phyloP scores from a whole-genome alignment of 108 stramenopile species.

The Epithemia pelagica region DNA sequence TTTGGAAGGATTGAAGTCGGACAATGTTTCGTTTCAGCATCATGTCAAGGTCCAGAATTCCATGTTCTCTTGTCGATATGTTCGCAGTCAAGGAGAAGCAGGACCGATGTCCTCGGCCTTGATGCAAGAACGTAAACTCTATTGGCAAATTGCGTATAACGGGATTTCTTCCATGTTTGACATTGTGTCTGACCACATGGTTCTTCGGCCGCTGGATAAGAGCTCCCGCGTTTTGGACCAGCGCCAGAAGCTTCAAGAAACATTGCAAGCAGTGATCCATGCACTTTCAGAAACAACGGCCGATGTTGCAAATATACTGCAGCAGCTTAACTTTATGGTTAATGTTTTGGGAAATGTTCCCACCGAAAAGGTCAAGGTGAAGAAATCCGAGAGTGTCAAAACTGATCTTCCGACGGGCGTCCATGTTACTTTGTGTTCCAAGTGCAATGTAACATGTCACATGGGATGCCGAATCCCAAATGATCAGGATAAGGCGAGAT shows the following conservation, averaged over 20 bases:
- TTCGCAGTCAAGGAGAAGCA: not conserved
- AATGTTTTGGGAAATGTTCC: not conserved
- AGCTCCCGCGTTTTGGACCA: not conserved
- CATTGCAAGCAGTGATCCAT: not conserved
- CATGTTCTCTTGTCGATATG: not conserved
- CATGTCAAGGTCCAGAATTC: not conserved
- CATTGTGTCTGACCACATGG: not conserved
- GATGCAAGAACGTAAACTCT: not conserved
- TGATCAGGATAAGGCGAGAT: not conserved
- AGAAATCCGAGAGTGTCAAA: not conserved
- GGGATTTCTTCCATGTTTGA: not conserved
- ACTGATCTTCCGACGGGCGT: not conserved
- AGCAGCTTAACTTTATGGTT: not conserved
- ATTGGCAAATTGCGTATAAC: not conserved
- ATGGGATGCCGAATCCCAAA: not conserved
- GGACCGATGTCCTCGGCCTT: not conserved
- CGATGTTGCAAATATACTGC: not conserved
- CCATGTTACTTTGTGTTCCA: not conserved
- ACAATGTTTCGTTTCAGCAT: not conserved
- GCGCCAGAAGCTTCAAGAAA: not conserved
- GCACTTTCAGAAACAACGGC: not conserved
- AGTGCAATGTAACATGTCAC: not conserved
- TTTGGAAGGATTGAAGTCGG: not conserved
- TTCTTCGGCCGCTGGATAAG: not conserved
- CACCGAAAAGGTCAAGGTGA: not conserved